Evolutionary conservation across 73 alveolate genomes (phyloP).

Genomic region (Tetrahymena borealis): DNA sequence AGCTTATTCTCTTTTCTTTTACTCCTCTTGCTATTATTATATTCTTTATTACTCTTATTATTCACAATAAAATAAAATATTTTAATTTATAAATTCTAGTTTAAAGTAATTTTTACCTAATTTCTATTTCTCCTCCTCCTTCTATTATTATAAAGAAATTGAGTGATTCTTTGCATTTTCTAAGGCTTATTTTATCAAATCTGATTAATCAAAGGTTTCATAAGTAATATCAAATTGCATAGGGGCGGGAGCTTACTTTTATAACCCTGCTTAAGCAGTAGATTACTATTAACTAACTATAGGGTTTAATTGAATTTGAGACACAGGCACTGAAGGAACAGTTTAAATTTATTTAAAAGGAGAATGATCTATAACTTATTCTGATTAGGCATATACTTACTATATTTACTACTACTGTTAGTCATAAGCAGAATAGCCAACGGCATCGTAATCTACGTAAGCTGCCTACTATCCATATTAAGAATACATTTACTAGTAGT

Average conservation of each 20-base stretch:
- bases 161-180: neutral
- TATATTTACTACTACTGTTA: neutral
- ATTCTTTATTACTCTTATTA: neutral
- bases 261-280: neutral
- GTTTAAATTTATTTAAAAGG: neutral
- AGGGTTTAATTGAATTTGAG: neutral
- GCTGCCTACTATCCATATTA: neutral
- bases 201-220: neutral
- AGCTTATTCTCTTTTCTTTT: neutral
- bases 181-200: neutral
- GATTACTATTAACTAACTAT: no score
- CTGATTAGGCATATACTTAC: neutral
- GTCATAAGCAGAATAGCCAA: neutral
- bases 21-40: neutral
- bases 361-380: neutral
- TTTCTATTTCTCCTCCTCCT: neutral
- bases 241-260: neutral
- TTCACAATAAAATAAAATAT: neutral
- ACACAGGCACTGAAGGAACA: no score
- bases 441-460: neutral
- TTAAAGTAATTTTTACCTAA: neutral
- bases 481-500: neutral
- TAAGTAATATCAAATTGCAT: neutral
- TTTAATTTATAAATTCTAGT: neutral
- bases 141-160: neutral